A percentile compares a stretch with the other conserved stretches of the same genome.
These are phyloP conservation scores for Lipomyces japonicus DNA, from an alignment of 805 yeast genomes.

Conservation along the genomic window DNA sequence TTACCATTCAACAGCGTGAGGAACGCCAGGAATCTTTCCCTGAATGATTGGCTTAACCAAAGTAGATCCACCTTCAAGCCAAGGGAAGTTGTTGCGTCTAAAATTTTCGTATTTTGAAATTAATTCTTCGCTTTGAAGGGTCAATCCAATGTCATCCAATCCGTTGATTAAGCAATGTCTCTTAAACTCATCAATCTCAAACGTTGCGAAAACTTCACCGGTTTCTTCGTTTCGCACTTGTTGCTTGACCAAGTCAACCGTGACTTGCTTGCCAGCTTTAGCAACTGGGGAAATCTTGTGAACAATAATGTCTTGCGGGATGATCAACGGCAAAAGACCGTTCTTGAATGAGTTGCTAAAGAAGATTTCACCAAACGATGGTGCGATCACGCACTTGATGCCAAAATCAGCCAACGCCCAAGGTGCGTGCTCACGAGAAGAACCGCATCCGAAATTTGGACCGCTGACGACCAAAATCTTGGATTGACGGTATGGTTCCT, in stretches of 20 bases:
- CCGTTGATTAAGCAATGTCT: conserved; percentile 94
- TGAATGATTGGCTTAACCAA: conserved; percentile 22
- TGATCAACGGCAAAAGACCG: conserved; percentile 87
- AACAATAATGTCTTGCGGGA: conserved; percentile 71
- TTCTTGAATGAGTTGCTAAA: conserved; percentile 96
- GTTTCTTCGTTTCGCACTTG: conserved; percentile 57
- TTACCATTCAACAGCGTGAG: conserved; percentile 27
- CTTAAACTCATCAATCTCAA: conserved; percentile 87
- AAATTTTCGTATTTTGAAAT: conserved; percentile 69
- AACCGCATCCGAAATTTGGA: conserved; percentile 98
- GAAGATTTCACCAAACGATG: conserved; percentile 97
- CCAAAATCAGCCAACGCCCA: conserved; percentile 99
- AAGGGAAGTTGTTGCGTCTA: conserved; percentile 78
- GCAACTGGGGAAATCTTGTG: conserved; percentile 79
- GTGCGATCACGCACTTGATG: conserved; percentile 91
- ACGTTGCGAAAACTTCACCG: conserved; percentile 73
- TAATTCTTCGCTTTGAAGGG: conserved; percentile 79
- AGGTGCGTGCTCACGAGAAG: conserved; percentile 98
- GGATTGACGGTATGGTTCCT: conserved; percentile 73
- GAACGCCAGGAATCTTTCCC: conserved; percentile 28
- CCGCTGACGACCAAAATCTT: conserved; percentile 88
- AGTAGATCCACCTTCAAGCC: conserved; percentile 45
- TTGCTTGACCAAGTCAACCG: conserved; percentile 85
- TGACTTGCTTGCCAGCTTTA: conserved; percentile 61
- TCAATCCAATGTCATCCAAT: conserved; percentile 93